A percentile compares a stretch with the other conserved stretches of the same genome.
These are phyloP conservation scores for Aspergillus texensis DNA, from an alignment of 2,329 filamentous ascomycete species.

Conservation along the genomic window DNA sequence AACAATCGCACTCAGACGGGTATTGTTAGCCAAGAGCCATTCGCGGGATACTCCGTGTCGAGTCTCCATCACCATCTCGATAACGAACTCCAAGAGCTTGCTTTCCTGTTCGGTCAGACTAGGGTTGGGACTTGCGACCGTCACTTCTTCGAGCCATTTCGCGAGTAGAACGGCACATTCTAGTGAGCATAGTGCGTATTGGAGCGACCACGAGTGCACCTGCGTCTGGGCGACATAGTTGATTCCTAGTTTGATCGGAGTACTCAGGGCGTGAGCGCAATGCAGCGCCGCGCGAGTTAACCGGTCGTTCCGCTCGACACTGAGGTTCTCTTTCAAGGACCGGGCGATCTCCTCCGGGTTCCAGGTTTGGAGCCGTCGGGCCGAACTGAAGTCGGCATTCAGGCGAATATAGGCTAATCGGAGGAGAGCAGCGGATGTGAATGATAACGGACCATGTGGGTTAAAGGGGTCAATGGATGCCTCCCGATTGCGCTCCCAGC, in stretches of 20 bases:
- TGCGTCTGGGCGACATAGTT: constrained; percentile 59
- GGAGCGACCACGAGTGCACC: constrained; percentile 60
- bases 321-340: constrained; percentile 33
- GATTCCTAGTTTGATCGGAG: constrained; percentile 58
- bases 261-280: constrained; percentile 58
- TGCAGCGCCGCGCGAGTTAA: constrained; percentile 54
- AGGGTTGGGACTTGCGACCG: constrained; percentile 28
- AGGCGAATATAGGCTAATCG: constrained; percentile 38
- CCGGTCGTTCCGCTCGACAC: constrained; percentile 50
- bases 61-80: constrained; percentile 41
- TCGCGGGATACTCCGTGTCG: constrained; percentile 34
- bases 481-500: constrained; percentile 40
- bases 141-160: constrained; percentile 46
- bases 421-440: constrained; percentile 37
- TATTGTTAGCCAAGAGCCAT: constrained; percentile 37
- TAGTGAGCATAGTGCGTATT: constrained; percentile 58
- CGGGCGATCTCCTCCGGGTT: constrained; percentile 34
- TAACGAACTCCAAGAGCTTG: constrained; percentile 37
- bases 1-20: constrained; percentile 34
- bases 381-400: constrained; percentile 37
- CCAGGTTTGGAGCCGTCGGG: constrained; percentile 36
- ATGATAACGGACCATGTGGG: constrained; percentile 36
- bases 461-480: constrained; percentile 39
- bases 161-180: constrained; percentile 59
- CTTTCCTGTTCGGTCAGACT: constrained; percentile 35